Conservation (phyloP, 441 rosid species). For the Populus hybrid region DNA sequence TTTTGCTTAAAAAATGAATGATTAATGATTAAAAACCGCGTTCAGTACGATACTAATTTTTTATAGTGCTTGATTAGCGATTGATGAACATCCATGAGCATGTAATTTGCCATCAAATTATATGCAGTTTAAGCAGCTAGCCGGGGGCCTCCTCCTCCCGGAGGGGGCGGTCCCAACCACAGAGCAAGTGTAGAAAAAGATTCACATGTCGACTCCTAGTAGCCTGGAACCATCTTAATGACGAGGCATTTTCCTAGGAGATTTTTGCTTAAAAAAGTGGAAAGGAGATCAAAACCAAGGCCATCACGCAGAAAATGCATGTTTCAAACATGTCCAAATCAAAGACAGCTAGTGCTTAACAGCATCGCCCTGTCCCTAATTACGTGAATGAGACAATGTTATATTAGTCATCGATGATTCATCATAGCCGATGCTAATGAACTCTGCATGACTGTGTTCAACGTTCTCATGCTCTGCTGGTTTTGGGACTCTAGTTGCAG, state of each 20-base stretch:
- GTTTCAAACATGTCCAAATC: slow-evolving; percentile 31
- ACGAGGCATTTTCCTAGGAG: too few relatives aligned
- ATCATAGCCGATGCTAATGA: not conserved
- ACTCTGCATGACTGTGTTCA: not conserved
- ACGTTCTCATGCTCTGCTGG: not conserved
- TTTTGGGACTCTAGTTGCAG: too few relatives aligned
- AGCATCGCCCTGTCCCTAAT: not conserved
- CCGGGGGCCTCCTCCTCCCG: too few relatives aligned
- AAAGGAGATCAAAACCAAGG: not conserved
- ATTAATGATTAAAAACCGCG: too few relatives aligned
- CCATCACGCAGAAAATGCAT: not conserved
- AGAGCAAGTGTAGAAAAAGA: not conserved
- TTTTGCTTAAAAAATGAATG: too few relatives aligned
- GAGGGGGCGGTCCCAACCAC: too few relatives aligned
- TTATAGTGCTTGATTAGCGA: too few relatives aligned
- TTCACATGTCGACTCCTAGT: not conserved
- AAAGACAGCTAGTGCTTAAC: slow-evolving; percentile 19
- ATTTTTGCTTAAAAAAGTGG: not conserved
- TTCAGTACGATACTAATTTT: too few relatives aligned
- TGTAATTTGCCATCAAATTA: too few relatives aligned
- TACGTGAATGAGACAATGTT: slow-evolving; percentile 1
- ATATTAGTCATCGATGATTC: not conserved
- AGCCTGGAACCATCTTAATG: too few relatives aligned
- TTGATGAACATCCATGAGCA: too few relatives aligned
- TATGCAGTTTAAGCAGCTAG: too few relatives aligned